Evolutionary conservation across 2,329 filamentous ascomycete genomes (phyloP).

Genomic region (Arthrobotrys megalospora): DNA sequence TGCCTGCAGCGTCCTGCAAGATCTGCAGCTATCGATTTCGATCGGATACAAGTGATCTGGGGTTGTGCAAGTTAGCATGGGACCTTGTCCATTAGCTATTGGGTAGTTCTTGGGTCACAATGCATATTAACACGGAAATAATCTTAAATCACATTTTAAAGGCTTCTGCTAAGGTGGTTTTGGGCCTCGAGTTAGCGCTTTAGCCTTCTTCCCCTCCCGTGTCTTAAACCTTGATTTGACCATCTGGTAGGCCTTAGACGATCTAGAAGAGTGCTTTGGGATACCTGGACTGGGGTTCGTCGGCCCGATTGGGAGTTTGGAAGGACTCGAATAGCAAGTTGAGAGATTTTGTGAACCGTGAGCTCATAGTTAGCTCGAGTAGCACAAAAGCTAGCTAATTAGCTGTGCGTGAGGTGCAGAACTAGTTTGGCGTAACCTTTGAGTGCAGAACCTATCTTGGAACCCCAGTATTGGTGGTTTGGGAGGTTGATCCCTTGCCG

Average conservation of each 20-base stretch:
- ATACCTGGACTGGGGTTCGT: too few relatives aligned
- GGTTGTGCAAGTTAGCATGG: background rate
- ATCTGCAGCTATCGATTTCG: constrained; percentile 3
- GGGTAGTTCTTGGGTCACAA: background rate
- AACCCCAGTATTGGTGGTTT: too few relatives aligned
- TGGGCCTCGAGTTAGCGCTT: background rate
- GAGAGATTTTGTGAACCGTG: background rate
- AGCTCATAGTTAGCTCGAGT: background rate
- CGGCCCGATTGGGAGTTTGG: background rate
- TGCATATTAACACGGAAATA: background rate
- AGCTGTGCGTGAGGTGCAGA: background rate
- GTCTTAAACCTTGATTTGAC: background rate
- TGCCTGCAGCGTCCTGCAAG: background rate
- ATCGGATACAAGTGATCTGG: background rate
- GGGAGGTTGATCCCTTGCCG: background rate
- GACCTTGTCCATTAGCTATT: background rate
- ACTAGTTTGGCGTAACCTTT: background rate
- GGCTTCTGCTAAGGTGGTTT: background rate
- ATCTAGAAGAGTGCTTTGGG: too few relatives aligned
- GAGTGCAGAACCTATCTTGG: too few relatives aligned
- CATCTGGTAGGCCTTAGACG: background rate
- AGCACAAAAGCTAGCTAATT: background rate
- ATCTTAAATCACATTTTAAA: background rate
- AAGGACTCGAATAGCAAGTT: background rate
- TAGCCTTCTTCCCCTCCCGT: background rate